Percentiles rank a stretch among this genome's conserved stretches.
These are phyloP conservation scores for Microbotryomycetes sp. DNA, from an alignment of 1,284 basidiomycete species.

Conservation along the genomic window DNA sequence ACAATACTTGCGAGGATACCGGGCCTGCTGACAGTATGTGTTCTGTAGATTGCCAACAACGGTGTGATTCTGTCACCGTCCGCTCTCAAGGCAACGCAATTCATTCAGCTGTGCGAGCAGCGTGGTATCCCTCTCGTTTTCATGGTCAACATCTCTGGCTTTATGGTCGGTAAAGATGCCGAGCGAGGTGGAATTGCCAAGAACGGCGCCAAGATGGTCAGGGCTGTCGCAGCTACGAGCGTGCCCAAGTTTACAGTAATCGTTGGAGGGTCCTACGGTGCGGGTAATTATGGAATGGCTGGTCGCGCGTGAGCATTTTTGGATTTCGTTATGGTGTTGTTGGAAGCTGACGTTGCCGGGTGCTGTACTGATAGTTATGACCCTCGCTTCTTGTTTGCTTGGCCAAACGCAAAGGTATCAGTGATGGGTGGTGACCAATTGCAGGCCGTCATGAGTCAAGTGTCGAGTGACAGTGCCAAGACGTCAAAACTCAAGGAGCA, in stretches of 20 bases:
- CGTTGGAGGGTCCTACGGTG: constrained; percentile 77
- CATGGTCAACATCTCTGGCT: constrained; percentile 77
- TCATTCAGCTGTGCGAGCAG: constrained; percentile 90
- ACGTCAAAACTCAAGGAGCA: constrained; percentile 65
- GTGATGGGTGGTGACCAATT: constrained; percentile 91
- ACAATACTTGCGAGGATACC: not conserved
- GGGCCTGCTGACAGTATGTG: not conserved
- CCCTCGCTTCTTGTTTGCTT: constrained; percentile 94
- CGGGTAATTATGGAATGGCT: constrained; percentile 81
- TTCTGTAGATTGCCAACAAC: constrained; percentile 66
- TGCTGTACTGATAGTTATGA: constrained; percentile 67
- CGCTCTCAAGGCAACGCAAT: constrained; percentile 87
- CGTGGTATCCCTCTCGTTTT: constrained; percentile 82
- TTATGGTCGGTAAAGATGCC: constrained; percentile 33
- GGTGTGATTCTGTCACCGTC: constrained; percentile 90
- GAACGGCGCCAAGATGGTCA: constrained; percentile 96
- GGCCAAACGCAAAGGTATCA: constrained; percentile 93
- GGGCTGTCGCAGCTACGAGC: constrained; percentile 82
- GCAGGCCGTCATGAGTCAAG: constrained; percentile 81
- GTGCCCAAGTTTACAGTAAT: constrained; percentile 91
- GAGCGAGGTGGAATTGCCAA: constrained; percentile 72
- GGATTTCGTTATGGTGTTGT: not conserved
- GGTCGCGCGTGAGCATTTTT: constrained; percentile 8
- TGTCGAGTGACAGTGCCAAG: constrained; percentile 74
- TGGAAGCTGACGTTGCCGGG: not conserved